phyloP scores from a whole-genome alignment of 352 stramenopile genomes.

The Pythium insidiosum region DNA sequence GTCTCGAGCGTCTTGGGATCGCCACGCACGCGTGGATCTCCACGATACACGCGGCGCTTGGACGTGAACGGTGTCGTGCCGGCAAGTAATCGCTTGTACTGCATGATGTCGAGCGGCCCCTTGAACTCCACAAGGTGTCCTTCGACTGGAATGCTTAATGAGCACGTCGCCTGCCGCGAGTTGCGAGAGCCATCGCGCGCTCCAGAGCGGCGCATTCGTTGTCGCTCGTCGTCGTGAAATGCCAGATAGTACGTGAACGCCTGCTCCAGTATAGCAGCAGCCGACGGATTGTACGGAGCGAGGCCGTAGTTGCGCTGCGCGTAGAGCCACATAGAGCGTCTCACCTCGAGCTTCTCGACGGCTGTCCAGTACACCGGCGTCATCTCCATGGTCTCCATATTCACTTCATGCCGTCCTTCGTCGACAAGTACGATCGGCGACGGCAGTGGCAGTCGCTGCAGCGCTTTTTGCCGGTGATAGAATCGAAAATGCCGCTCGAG shows the following conservation, averaged over 20 bases:
- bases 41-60: constrained; percentile 70
- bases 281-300: constrained; percentile 58
- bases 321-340: constrained; percentile 73
- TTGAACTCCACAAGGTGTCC: constrained; percentile 82
- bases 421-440: constrained; percentile 67
- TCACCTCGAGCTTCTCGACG: constrained; percentile 58
- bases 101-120: constrained; percentile 63
- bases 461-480: constrained; percentile 47
- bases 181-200: too few species aligned
- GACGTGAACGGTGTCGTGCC: constrained; percentile 76
- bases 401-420: constrained; percentile 75
- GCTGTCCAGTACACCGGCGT: constrained; percentile 72
- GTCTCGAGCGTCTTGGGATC: constrained; percentile 41
- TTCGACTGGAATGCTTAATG: constrained; percentile 64
- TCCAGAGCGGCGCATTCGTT: constrained; percentile 31
- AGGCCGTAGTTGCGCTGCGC: constrained; percentile 76
- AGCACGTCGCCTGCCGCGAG: constrained; percentile 13
- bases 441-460: constrained; percentile 25
- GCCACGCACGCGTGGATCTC: constrained; percentile 58
- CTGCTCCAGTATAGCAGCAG: constrained; percentile 37
- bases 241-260: constrained; percentile 74
- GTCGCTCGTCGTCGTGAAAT: constrained; percentile 53
- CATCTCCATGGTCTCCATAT: constrained; percentile 71
- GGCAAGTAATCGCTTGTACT: constrained; percentile 71
- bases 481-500: constrained; percentile 60